phyloP scores from a whole-genome alignment of 164 flowering plant species.

The Tinospora cordifolia region DNA sequence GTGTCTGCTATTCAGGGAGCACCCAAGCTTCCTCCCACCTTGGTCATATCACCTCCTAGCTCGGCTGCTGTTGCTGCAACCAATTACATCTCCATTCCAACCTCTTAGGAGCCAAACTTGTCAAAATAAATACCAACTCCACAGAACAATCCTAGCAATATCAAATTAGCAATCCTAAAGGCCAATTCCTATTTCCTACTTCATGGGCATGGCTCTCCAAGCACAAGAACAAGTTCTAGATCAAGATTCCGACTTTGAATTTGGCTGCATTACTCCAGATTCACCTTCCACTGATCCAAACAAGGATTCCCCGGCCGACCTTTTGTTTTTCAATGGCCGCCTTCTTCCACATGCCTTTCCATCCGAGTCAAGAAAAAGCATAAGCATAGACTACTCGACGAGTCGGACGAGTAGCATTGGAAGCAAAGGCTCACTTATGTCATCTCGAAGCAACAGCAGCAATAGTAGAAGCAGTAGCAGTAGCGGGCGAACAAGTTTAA shows the following conservation, averaged over 20 bases:
- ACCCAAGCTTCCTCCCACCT: slow-evolving; percentile 7
- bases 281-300: slow-evolving; percentile 33
- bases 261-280: slow-evolving; percentile 33
- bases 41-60: slow-evolving; percentile 13
- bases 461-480: slow-evolving; percentile 55
- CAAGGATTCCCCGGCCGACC: slow-evolving; percentile 53
- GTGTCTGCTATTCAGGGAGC: slow-evolving; percentile 11
- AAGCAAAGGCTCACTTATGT: slow-evolving; percentile 47
- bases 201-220: slow-evolving; percentile 25
- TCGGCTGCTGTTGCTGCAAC: slow-evolving; percentile 12
- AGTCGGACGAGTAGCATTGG: slow-evolving; percentile 42
- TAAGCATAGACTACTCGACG: not conserved
- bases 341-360: slow-evolving; percentile 61
- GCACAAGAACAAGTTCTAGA: slow-evolving; percentile 9
- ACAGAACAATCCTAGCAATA: slow-evolving; percentile 20
- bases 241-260: slow-evolving; percentile 34
- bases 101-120: slow-evolving; percentile 1
- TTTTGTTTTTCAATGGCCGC: slow-evolving; percentile 54
- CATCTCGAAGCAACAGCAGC: slow-evolving; percentile 57
- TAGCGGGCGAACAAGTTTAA: slow-evolving; percentile 45
- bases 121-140: slow-evolving; percentile 8
- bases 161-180: slow-evolving; percentile 2
- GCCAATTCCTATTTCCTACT: slow-evolving; percentile 31
- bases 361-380: slow-evolving; percentile 12
- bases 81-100: not conserved